Evolutionary conservation across 768 basidiomycete genomes (phyloP).

Genomic region (Trametes meyenii): DNA sequence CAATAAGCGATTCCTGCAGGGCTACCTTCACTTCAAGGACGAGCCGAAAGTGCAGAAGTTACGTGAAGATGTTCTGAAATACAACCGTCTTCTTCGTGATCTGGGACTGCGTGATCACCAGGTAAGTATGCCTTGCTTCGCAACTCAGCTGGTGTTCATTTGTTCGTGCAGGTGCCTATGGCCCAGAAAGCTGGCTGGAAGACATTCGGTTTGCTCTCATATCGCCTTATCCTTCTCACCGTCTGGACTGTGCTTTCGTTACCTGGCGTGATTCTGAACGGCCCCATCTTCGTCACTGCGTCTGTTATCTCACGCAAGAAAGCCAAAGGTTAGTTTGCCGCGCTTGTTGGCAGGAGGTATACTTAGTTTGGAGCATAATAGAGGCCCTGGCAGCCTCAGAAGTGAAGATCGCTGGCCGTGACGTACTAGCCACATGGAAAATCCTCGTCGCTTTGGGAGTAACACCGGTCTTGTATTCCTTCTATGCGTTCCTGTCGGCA

Average conservation of each 20-base stretch:
- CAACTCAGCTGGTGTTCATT: not conserved
- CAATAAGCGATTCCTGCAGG: slow-evolving; percentile 90
- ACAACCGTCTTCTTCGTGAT: slow-evolving; percentile 86
- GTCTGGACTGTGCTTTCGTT: slow-evolving; percentile 86
- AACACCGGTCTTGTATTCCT: slow-evolving; percentile 80
- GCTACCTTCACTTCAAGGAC: slow-evolving; percentile 90
- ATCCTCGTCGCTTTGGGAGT: slow-evolving; percentile 91
- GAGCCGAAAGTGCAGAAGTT: slow-evolving; percentile 87
- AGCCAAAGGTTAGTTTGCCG: slow-evolving; percentile 66
- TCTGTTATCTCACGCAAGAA: slow-evolving; percentile 87
- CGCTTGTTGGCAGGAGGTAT: too few relatives aligned
- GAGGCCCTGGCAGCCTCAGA: slow-evolving; percentile 95
- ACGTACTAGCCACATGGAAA: slow-evolving; percentile 98
- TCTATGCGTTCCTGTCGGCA: slow-evolving; percentile 83
- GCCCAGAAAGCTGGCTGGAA: slow-evolving; percentile 89
- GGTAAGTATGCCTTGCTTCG: slow-evolving; percentile 39
- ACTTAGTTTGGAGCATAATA: slow-evolving; percentile 34
- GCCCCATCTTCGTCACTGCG: slow-evolving; percentile 90
- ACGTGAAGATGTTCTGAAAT: slow-evolving; percentile 78
- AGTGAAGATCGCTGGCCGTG: slow-evolving; percentile 94
- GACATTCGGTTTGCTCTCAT: slow-evolving; percentile 78
- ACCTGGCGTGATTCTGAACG: slow-evolving; percentile 89
- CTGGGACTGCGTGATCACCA: slow-evolving; percentile 95
- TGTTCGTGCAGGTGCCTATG: slow-evolving; percentile 66
- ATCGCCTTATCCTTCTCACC: slow-evolving; percentile 75